Evolutionary conservation across 2,329 filamentous ascomycete genomes (phyloP).

Genomic region (Aspergillus latus): DNA sequence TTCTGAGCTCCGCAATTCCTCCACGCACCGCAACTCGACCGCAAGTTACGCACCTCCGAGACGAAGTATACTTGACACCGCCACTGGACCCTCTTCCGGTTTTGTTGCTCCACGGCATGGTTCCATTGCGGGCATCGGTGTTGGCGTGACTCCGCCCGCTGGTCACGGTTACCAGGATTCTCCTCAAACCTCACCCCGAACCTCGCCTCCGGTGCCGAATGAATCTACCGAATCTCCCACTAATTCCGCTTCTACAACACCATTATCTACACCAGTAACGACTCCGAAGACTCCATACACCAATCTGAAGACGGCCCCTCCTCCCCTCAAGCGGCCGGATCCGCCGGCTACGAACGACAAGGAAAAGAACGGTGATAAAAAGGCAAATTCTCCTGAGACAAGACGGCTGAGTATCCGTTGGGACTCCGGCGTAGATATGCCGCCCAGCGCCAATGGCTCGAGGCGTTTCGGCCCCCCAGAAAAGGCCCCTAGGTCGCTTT

Average conservation of each 20-base stretch:
- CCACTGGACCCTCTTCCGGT: constrained; percentile 55
- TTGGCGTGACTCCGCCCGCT: constrained; percentile 34
- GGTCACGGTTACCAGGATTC: constrained; percentile 28
- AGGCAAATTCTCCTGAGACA: constrained; percentile 27
- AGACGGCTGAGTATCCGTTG: constrained; percentile 21
- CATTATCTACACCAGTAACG: constrained; percentile 24
- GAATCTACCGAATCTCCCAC: constrained; percentile 11
- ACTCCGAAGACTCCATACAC: constrained; percentile 11
- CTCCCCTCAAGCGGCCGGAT: constrained; percentile 19
- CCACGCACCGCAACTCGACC: constrained; percentile 38
- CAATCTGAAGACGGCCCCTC: constrained; percentile 13
- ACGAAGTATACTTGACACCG: constrained; percentile 66
- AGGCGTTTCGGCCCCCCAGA: constrained; percentile 45
- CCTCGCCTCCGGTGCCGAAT: constrained; percentile 34
- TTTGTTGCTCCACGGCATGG: constrained; percentile 33
- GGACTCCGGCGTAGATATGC: constrained; percentile 22
- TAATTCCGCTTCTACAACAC: constrained; percentile 12
- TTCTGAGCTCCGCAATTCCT: constrained; percentile 60
- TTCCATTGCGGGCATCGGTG: constrained; percentile 42
- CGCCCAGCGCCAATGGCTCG: constrained; percentile 34
- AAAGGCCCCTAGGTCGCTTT: constrained; percentile 28
- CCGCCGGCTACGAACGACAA: constrained; percentile 15
- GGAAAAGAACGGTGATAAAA: constrained; percentile 23
- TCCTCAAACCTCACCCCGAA: constrained; percentile 34
- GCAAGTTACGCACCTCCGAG: constrained; percentile 57